Percentiles rank a stretch among this genome's conserved stretches.
phyloP scores from a whole-genome alignment of 768 basidiomycete genomes.

The Podaxis carcinomalis region DNA sequence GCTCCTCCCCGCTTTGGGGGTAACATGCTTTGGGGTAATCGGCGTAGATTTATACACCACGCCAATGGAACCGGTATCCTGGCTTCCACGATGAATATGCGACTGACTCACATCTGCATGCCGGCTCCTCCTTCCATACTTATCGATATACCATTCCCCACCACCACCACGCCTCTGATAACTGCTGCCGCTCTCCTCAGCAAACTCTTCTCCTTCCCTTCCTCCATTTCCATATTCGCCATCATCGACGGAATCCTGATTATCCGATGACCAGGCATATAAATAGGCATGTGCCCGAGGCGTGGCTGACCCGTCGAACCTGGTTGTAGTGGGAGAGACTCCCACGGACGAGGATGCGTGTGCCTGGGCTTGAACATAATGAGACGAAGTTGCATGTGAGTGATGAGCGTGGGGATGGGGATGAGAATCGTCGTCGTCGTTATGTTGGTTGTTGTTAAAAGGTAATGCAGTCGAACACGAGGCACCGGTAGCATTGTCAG shows the following conservation, averaged over 20 bases:
- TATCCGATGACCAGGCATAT: constrained; percentile 6
- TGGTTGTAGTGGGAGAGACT: neutral
- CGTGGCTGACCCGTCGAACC: neutral
- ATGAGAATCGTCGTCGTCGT: too few species aligned
- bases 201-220: constrained; percentile 8
- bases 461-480: neutral
- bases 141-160: constrained; percentile 18
- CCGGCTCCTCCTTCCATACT: constrained; percentile 18
- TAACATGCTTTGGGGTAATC: neutral
- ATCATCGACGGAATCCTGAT: constrained; percentile 2
- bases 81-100: constrained; percentile 19
- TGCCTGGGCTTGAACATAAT: neutral
- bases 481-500: neutral
- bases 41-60: constrained; percentile 2
- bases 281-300: constrained; percentile 2
- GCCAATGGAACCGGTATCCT: neutral
- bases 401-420: too few species aligned
- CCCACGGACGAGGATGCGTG: constrained; percentile 1
- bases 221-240: neutral
- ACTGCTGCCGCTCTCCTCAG: constrained; percentile 21
- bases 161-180: constrained; percentile 12
- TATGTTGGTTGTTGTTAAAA: neutral
- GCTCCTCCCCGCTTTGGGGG: constrained; percentile 2
- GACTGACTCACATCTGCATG: constrained; percentile 12
- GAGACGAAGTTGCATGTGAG: neutral